phyloP scores from a whole-genome alignment of 176 grass and related monocot species.

The Stipa capillata region DNA sequence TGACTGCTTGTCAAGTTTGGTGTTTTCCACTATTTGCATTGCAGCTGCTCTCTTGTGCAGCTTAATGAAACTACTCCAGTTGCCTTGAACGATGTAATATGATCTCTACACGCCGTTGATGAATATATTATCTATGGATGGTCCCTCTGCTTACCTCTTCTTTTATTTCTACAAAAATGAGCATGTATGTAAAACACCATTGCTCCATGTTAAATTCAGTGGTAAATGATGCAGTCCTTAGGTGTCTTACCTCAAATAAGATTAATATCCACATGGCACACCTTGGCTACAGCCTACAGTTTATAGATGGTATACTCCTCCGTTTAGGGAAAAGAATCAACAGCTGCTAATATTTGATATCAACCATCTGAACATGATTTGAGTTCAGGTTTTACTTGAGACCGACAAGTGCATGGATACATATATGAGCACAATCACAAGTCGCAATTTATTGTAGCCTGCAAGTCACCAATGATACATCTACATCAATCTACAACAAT shows the following conservation, averaged over 20 bases:
- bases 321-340: neutral
- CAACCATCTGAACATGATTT: neutral
- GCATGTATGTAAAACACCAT: no score
- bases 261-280: neutral
- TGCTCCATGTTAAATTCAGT: no score
- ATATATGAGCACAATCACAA: neutral
- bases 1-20: neutral
- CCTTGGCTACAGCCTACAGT: neutral
- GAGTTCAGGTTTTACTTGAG: neutral
- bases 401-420: neutral
- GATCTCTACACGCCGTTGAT: no score
- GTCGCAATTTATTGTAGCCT: neutral
- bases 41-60: no score
- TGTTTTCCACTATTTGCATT: no score
- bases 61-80: neutral
- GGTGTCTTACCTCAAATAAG: neutral
- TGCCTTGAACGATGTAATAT: no score
- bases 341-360: neutral
- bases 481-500: neutral
- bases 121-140: no score
- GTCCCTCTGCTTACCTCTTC: no score
- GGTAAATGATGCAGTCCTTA: neutral
- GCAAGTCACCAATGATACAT: neutral
- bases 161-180: no score
- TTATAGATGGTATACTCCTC: neutral